A percentile compares a stretch with the other conserved stretches of the same genome.
Evolutionary conservation across 106 monocot species (phyloP).

Genomic region (Allium cepa): DNA sequence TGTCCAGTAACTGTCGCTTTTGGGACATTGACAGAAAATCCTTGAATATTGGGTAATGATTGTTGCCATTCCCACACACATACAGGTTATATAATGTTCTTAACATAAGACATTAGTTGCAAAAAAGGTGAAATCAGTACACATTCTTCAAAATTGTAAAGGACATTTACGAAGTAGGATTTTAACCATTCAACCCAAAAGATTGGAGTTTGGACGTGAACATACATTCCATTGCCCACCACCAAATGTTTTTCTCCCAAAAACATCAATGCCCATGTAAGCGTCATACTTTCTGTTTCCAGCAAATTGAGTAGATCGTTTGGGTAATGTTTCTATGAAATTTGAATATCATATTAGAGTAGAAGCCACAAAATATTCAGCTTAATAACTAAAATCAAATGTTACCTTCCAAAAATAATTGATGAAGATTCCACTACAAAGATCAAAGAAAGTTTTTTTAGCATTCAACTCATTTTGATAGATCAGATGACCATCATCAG

Average conservation of each 20-base stretch:
- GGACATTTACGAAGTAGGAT: too few relatives aligned
- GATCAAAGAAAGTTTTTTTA: constrained; percentile 95
- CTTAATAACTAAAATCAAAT: constrained; percentile 1
- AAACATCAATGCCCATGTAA: constrained; percentile 97
- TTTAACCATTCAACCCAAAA: background rate
- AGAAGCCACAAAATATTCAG: background rate
- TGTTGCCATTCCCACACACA: too few relatives aligned
- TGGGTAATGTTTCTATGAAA: constrained; percentile 41
- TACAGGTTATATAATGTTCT: too few relatives aligned
- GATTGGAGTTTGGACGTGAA: background rate
- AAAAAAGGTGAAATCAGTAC: too few relatives aligned
- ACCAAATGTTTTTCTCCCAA: constrained; percentile 80
- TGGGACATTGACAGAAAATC: too few relatives aligned
- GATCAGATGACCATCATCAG: constrained; percentile 50
- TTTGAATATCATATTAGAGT: constrained; percentile 2
- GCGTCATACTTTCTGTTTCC: constrained; percentile 74
- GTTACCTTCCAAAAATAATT: constrained; percentile 83
- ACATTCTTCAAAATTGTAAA: too few relatives aligned
- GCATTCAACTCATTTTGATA: constrained; percentile 77
- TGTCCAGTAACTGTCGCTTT: too few relatives aligned
- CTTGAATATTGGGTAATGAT: too few relatives aligned
- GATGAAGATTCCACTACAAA: constrained; percentile 88
- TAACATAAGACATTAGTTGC: too few relatives aligned
- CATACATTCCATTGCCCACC: constrained; percentile 92
- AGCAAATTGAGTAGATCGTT: constrained; percentile 53